Evolutionary conservation across 1,284 basidiomycete species (phyloP), one percentile per base, ranked within the genome.

Genomic region (Cryptococcus wingfieldii): DNA sequence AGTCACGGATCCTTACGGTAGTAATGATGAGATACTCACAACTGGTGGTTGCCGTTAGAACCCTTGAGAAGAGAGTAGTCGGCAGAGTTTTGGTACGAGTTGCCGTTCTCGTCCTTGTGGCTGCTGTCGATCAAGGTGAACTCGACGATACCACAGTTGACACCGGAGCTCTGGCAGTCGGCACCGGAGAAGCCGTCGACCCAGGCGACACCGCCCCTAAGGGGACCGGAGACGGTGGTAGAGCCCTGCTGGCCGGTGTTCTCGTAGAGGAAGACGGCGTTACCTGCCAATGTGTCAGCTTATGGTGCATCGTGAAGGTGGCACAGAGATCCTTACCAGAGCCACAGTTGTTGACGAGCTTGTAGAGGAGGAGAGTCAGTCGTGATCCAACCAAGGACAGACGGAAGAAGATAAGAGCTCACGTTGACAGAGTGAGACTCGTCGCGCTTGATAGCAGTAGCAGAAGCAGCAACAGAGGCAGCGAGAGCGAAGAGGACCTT

Each of bases 91-190:
- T 56, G 51, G 28, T 38, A 14, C 2, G 38, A 45, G 27, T 45
- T 51, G 8, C 45, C 52, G n/a, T 47, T 45, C 10, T 56, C 53
- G 54, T 65, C 61, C 47, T 58, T 51, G 31, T 34, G 6, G 31
- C 7, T 10, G 31, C 31, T 10, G 31, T 10, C 10, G 6, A 42
- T n/a, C 31, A 66, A 48, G 13, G 56, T 62, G 53, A 66, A 66
- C 47, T 66, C 64, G 46, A 66, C 64, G n/a, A 57, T 56, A 19
- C 58, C 64, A 41, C 64, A 66, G 25, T 62, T 62, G 52, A 62
- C 55, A 19, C 64, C 64, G 8, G 55, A 56, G 37, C 43, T 27
- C 38, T 41, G 38, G 47, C 64, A 63, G 39, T 59, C 39, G 10
- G 43, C 44, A 10, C 55, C 59, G 14, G 38, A 28, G 51, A 46